A percentile compares a stretch with the other conserved stretches of the same genome.
phyloP scores from a whole-genome alignment of 306 rosid species.

The Acmispon strigosus region DNA sequence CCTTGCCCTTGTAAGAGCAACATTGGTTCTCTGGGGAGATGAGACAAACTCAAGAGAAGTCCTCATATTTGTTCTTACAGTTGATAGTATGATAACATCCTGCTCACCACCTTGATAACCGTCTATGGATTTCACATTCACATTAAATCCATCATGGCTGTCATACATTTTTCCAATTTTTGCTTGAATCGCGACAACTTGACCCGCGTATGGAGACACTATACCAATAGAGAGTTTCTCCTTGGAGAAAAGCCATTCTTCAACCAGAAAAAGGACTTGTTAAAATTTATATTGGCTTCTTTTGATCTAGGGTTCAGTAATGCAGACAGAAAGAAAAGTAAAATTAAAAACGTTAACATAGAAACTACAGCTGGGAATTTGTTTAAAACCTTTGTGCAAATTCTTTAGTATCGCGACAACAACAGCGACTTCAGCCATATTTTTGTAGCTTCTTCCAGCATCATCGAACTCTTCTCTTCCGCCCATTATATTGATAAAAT shows the following conservation, averaged over 20 bases:
- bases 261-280: background rate
- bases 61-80: slow-evolving; percentile 47
- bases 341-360: background rate
- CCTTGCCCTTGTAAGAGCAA: slow-evolving; percentile 85
- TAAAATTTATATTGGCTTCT: too few relatives aligned
- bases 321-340: background rate
- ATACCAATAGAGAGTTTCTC: slow-evolving; percentile 43
- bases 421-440: slow-evolving; percentile 58
- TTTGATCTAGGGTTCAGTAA: too few relatives aligned
- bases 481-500: slow-evolving; percentile 49
- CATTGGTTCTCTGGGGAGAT: slow-evolving; percentile 51
- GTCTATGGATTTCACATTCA: slow-evolving; percentile 60
- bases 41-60: slow-evolving; percentile 44
- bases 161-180: slow-evolving; percentile 28
- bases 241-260: slow-evolving; percentile 35
- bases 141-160: slow-evolving; percentile 32
- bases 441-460: slow-evolving; percentile 48
- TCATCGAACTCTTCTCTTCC: slow-evolving; percentile 64
- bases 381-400: slow-evolving; percentile 37
- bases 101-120: slow-evolving; percentile 78
- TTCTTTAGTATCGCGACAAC: slow-evolving; percentile 35
- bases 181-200: slow-evolving; percentile 40
- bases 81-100: slow-evolving; percentile 59
- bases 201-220: slow-evolving; percentile 71
- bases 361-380: background rate